Base-by-base conservation (phyloP, 805 yeast species). In the Barnettozyma vustinii region DNA sequence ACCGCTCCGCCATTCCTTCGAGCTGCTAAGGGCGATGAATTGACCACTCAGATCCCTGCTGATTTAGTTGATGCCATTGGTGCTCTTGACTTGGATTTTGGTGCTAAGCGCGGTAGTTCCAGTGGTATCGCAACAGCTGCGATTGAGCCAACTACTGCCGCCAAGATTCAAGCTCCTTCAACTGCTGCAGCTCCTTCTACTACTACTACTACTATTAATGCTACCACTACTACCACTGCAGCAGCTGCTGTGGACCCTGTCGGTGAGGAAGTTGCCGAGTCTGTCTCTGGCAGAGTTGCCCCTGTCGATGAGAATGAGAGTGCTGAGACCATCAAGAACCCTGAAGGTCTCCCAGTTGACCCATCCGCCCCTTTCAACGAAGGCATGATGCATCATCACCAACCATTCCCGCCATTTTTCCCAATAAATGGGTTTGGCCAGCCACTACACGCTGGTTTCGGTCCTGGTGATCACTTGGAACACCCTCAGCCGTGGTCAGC, bases 381-480 rank as follows among this genome's bases (percentile, higher is more conserved):
- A 5, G 42, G 33, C 20, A 25, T 27, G 27, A 45, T 45, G 39
- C 48, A 50, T 21, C 54, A 56, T 47, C 63, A 54, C 26, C 63
- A 54, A 39, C 58, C 56, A 16, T 53, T 59, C 48, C 60, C 55
- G 12, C 63, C 62, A 30, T 59, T 60, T 42, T 56, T 59, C 50
- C 62, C 64, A 40, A 43, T 59, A 39, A 58, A 60, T 44, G 61
- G 58, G 37, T 60, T 59, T 45, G 64, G 64, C 9, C 63, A 60
- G 40, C 63, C 63, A 5, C 35, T 59, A 15, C 61, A 53, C 21
- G 57, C 48, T 16, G 49, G 51, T 5, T 57, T 57, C 48, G 35
- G 48, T 10, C 58, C 57, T 18, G 53, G 46, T 44, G 57, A 54
- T 13, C 52, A 37, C 10, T 44, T 57, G 41, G 52, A 49, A 23